Evolutionary conservation across 2,329 filamentous ascomycete genomes (phyloP).

Genomic region (Tolypocladium tropicale): DNA sequence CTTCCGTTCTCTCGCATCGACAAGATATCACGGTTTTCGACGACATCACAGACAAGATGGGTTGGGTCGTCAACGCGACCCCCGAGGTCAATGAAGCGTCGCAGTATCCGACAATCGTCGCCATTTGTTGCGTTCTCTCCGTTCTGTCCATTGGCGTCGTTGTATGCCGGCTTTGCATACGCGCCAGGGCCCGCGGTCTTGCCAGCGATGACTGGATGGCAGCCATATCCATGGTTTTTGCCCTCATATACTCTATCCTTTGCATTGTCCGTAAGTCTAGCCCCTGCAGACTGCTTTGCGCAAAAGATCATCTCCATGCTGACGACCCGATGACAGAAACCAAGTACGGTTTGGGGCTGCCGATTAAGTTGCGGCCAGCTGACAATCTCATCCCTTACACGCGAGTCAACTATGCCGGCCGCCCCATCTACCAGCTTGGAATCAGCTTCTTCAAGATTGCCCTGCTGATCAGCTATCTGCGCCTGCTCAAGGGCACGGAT

Average conservation of each 20-base stretch:
- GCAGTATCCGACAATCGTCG: constrained; percentile 36
- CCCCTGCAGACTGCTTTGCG: too few relatives aligned
- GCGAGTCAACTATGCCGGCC: constrained; percentile 39
- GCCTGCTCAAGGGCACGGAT: constrained; percentile 37
- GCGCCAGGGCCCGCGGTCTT: constrained; percentile 30
- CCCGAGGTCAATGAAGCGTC: constrained; percentile 35
- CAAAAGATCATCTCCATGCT: not conserved
- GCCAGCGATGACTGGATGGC: constrained; percentile 36
- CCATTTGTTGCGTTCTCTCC: constrained; percentile 35
- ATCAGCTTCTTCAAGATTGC: constrained; percentile 48
- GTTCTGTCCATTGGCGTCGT: constrained; percentile 31
- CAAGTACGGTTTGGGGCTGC: constrained; percentile 40
- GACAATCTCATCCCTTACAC: constrained; percentile 33
- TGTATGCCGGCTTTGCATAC: constrained; percentile 28
- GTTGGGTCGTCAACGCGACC: constrained; percentile 39
- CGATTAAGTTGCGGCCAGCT: constrained; percentile 30
- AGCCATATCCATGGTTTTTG: constrained; percentile 30
- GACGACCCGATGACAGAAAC: constrained; percentile 29
- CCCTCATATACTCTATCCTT: constrained; percentile 36
- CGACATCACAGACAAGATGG: constrained; percentile 21
- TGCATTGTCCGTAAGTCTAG: constrained; percentile 37
- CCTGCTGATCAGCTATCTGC: constrained; percentile 40
- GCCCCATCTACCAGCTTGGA: constrained; percentile 43
- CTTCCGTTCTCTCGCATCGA: not conserved
- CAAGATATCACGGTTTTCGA: not conserved